A percentile compares a stretch with the other conserved stretches of the same genome.
phyloP scores from a whole-genome alignment of 2,329 filamentous ascomycete genomes.

The Daldinia sp. region DNA sequence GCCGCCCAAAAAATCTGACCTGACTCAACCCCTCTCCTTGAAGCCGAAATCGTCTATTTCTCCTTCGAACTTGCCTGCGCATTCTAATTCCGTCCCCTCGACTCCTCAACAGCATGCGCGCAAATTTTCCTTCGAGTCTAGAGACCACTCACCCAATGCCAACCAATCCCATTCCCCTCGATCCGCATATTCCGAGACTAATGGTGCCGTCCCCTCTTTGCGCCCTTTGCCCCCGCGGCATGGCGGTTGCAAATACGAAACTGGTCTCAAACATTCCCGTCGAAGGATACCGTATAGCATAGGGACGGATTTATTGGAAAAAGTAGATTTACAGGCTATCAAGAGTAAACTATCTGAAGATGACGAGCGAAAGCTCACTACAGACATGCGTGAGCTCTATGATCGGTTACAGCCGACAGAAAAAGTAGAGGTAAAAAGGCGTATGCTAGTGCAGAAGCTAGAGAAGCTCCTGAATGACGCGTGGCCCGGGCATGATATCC shows the following conservation, averaged over 20 bases:
- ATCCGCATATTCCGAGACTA: slow-evolving; percentile 90
- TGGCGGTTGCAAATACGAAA: slow-evolving; percentile 86
- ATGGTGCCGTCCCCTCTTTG: slow-evolving; percentile 74
- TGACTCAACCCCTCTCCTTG: slow-evolving; percentile 38
- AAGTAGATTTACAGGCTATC: slow-evolving; percentile 74
- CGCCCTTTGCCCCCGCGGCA: slow-evolving; percentile 67
- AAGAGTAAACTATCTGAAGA: slow-evolving; percentile 74
- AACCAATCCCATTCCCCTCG: slow-evolving; percentile 83
- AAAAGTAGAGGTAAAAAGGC: slow-evolving; percentile 78
- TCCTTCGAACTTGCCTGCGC: slow-evolving; percentile 60
- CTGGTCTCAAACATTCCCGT: slow-evolving; percentile 79
- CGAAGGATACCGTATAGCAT: slow-evolving; percentile 92
- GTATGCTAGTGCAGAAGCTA: slow-evolving; percentile 83
- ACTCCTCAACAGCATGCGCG: slow-evolving; percentile 90
- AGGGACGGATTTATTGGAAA: slow-evolving; percentile 80
- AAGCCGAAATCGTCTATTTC: slow-evolving; percentile 46
- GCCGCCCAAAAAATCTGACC: slow-evolving; percentile 55
- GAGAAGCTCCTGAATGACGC: slow-evolving; percentile 87
- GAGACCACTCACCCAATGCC: slow-evolving; percentile 79
- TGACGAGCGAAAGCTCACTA: slow-evolving; percentile 77
- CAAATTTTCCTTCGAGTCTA: slow-evolving; percentile 81
- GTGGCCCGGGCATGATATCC: slow-evolving; percentile 91
- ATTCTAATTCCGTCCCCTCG: slow-evolving; percentile 91
- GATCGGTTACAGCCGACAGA: slow-evolving; percentile 82
- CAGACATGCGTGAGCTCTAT: slow-evolving; percentile 87